Conservation (phyloP, 2,329 filamentous ascomycete species). For the Cladophialophora carrionii region DNA sequence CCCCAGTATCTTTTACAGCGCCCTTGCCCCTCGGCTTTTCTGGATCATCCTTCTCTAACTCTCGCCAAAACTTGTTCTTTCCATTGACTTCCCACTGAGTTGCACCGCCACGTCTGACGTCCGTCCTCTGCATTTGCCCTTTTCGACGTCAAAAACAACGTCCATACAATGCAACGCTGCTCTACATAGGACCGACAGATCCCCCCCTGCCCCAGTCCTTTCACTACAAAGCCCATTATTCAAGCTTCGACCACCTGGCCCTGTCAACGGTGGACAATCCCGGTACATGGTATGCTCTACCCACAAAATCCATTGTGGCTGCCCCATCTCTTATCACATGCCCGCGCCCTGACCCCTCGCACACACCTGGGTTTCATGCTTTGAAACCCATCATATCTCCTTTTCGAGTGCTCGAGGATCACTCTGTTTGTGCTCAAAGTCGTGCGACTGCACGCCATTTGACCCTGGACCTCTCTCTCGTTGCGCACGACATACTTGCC, state of each 20-base stretch:
- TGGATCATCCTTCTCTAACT: constrained; percentile 30
- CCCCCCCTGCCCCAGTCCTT: constrained; percentile 23
- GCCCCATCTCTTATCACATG: constrained; percentile 31
- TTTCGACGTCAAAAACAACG: constrained; percentile 30
- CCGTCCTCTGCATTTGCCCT: constrained; percentile 24
- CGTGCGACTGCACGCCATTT: constrained; percentile 22
- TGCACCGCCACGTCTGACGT: constrained; percentile 40
- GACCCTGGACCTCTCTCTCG: constrained; percentile 23
- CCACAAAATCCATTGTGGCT: constrained; percentile 25
- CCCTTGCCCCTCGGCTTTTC: constrained; percentile 29
- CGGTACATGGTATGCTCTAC: constrained; percentile 36
- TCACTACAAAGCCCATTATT: constrained; percentile 9
- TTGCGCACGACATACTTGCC: constrained; percentile 13
- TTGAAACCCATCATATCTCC: constrained; percentile 25
- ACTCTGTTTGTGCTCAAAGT: constrained; percentile 19
- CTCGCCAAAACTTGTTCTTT: constrained; percentile 38
- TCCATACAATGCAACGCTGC: constrained; percentile 23
- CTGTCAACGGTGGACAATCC: constrained; percentile 19
- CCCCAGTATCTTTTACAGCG: constrained; percentile 16
- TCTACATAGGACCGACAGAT: constrained; percentile 25
- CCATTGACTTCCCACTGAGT: constrained; percentile 12
- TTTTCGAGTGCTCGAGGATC: constrained; percentile 11
- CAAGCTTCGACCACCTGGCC: constrained; percentile 12
- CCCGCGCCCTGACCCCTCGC: constrained; percentile 27
- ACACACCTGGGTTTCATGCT: constrained; percentile 21